Percentiles rank a stretch among this genome's conserved stretches.
phyloP scores from a whole-genome alignment of 495 filamentous ascomycete genomes.

The Thermothielavioides terrestris region DNA sequence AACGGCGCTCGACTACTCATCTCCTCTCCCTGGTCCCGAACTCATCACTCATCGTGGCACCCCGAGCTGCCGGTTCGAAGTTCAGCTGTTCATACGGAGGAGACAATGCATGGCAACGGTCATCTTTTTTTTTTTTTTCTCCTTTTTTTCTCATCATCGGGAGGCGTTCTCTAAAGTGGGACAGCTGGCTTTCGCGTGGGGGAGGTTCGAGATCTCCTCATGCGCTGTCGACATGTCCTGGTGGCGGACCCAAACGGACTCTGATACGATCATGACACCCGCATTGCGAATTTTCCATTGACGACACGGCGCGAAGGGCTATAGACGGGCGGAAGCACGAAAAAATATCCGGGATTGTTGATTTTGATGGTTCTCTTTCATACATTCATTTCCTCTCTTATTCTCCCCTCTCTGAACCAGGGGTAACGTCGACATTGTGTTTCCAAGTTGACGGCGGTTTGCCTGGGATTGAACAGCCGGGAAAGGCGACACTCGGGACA shows the following conservation, averaged over 20 bases:
- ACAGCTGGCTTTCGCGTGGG: background rate
- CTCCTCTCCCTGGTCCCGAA: background rate
- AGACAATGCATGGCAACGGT: background rate
- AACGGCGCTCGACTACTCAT: background rate
- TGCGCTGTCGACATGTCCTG: conserved; percentile 10
- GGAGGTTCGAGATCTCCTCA: background rate
- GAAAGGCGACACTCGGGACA: too few relatives aligned
- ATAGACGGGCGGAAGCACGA: conserved; percentile 16
- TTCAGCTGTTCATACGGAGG: too few relatives aligned
- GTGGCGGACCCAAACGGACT: conserved; percentile 3
- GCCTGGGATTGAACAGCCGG: too few relatives aligned
- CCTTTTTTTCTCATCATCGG: background rate
- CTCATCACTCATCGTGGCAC: too few relatives aligned
- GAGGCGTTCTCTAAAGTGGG: background rate
- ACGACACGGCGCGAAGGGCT: conserved; percentile 13
- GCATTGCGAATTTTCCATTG: conserved; percentile 10
- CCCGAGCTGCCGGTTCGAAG: too few relatives aligned
- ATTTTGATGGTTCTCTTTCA: background rate
- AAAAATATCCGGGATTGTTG: conserved; percentile 6
- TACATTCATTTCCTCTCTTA: background rate
- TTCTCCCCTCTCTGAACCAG: background rate
- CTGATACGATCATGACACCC: conserved; percentile 13
- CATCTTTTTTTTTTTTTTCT: background rate
- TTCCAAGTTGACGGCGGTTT: too few relatives aligned
- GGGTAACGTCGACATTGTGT: too few relatives aligned